Base-by-base conservation (phyloP, 2,329 filamentous ascomycete species). In the Chaetomium sp. region DNA sequence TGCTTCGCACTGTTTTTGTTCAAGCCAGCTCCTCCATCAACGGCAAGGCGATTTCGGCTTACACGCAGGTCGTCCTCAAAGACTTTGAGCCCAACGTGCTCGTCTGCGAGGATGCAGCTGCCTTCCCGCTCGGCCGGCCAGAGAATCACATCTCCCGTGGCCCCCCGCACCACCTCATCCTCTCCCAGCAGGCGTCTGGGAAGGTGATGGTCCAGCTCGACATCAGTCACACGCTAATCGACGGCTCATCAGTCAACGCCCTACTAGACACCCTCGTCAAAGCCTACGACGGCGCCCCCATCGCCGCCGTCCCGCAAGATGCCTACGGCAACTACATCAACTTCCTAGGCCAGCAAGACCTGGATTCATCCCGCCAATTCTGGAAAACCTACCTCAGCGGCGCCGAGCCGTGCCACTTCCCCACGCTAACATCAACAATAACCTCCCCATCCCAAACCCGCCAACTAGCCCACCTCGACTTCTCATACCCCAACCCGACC, bases 1-100 rank as follows among this genome's bases (percentile, higher is more conserved):
- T 95, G 21, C 74, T 97, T 7, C 84, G 93, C 29, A 92, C 90
- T 0, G 81, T 80, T 0, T 96, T 97, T 71, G 77, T 90, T 0
- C 81, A 86, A 33, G 93, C 92, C 0, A 78, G 85, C 0, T 59
- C 62, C 19, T 58, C 29, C 9, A 51, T 57, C 21, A 33, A 57
- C 33, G 54, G 60, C 65, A 53, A 51, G 50, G 42, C n/a, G 7
- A 42, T 60, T 21, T 47, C 63, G 25, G 19, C 31, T 0, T 72
- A 74, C 60, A 67, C 74, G 49, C 75, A 76, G 29, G 70, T 73
- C 0, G 71, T 75, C 19, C 64, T 73, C n/a, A 63, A 54, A 25
- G 50, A 62, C 3, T 31, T 60, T 27, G 42, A 62, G 53, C 50
- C 57, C 9, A 54, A 23, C 0, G 31, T 69, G 10, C 19, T 50